Evolutionary conservation across 768 basidiomycete species (phyloP).

Genomic region (Serpula lacrymans): DNA sequence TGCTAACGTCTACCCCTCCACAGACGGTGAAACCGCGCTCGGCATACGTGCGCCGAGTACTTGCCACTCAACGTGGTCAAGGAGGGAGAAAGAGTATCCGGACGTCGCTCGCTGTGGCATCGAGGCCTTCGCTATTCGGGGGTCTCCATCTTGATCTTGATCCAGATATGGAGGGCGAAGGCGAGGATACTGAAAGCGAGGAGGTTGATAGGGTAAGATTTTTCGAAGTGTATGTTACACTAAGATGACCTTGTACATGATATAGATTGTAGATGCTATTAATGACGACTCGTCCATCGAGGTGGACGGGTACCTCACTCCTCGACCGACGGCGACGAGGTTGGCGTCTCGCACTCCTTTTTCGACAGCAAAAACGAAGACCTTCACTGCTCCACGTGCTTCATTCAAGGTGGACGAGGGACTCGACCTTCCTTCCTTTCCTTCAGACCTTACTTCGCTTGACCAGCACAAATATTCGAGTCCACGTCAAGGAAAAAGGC

Average conservation of each 20-base stretch:
- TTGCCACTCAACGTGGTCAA: not conserved
- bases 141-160: too few relatives aligned
- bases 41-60: not conserved
- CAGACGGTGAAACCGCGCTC: not conserved
- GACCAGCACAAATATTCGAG: too few relatives aligned
- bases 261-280: not conserved
- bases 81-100: too few relatives aligned
- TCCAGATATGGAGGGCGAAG: too few relatives aligned
- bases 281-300: not conserved
- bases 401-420: not conserved
- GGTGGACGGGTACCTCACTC: not conserved
- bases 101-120: too few relatives aligned
- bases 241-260: too few relatives aligned
- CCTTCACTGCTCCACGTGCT: not conserved
- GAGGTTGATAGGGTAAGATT: not conserved
- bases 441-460: not conserved
- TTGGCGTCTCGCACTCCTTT: too few relatives aligned
- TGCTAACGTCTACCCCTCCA: not conserved
- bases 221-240: not conserved
- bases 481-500: too few relatives aligned
- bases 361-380: too few relatives aligned
- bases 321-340: not conserved
- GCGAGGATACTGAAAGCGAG: too few relatives aligned
- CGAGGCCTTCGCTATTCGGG: too few relatives aligned
- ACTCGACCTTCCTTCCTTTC: not conserved